Evolutionary conservation across 805 yeast genomes (phyloP), one percentile per base, ranked within the genome.

Genomic region (Blastobotrys peoriensis): DNA sequence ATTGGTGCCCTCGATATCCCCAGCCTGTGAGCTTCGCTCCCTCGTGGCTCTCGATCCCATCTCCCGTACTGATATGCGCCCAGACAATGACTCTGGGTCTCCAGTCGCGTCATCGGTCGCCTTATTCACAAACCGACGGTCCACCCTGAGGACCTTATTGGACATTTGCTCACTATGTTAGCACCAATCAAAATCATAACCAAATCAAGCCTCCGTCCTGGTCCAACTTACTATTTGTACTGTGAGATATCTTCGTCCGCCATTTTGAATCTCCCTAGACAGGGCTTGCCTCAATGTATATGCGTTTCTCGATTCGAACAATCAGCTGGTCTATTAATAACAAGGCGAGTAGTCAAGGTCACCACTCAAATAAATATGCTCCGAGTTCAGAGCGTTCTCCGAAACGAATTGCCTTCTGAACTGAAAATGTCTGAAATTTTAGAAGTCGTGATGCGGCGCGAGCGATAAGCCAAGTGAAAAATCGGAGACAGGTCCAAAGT

Each of bases 51-150:
- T 38, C 20, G 76, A 54, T 0, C 94, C 96, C 83, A 88, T 76
- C 40, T 86, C 94, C 33, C 71, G 68, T 43, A 76, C 66, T 3
- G 78, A 64, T n/a, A 89, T 70, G 47, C 72, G 76, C 3, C 95
- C 95, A 6, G 69, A 75, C 58, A 88, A 66, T 0, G 94, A 79
- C 46, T 78, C 78, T 0, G 96, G 96, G 38, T 74, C 78, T 2
- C 83, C 78, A 10, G 68, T 59, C 19, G 74, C 79, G 3, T 75
- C 76, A 39, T 63, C 68, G 36, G 69, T 58, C 40, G 23, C 33
- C 15, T 35, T 35, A 19, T 74, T 72, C 41, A 76, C 59, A 33
- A 78, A 65, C 41, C 80, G 62, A 48, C 71, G 68, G 58, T 82
- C 86, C 49, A 73, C 75, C 50, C 72, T 66, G 22, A 81, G 70